These are phyloP conservation scores for Globisporangium sylvaticum DNA, from an alignment of 352 stramenopile genomes.

Conservation along the genomic window DNA sequence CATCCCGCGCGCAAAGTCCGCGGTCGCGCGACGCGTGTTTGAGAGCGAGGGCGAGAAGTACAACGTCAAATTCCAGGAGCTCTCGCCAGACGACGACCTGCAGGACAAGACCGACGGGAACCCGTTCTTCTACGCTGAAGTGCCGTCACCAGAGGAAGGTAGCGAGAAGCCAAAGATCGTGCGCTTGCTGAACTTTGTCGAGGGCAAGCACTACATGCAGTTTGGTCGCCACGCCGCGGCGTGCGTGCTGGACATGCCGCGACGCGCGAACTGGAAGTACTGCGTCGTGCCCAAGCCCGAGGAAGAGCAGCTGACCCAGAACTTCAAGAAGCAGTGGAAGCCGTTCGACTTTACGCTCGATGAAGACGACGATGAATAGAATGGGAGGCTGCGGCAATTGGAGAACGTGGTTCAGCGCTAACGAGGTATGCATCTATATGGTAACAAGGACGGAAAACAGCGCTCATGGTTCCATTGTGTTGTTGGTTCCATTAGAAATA, in stretches of 20 bases:
- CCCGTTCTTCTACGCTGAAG: background rate
- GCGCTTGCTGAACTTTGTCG: slow-evolving; percentile 52
- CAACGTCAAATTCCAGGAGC: background rate
- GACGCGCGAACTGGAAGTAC: slow-evolving; percentile 78
- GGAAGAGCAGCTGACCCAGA: slow-evolving; percentile 60
- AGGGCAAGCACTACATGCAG: slow-evolving; percentile 81
- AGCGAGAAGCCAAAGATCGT: background rate
- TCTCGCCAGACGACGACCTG: background rate
- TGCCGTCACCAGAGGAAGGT: background rate
- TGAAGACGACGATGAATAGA: slow-evolving; percentile 28
- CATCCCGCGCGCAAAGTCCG: slow-evolving; percentile 26
- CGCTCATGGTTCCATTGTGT: background rate
- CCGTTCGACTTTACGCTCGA: slow-evolving; percentile 71
- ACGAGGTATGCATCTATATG: background rate
- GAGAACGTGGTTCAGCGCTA: background rate
- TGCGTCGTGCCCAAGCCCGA: slow-evolving; percentile 73
- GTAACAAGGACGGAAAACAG: too few relatives aligned
- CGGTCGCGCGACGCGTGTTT: background rate
- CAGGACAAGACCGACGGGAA: background rate
- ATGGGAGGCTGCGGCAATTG: background rate
- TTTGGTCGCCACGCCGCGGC: slow-evolving; percentile 69
- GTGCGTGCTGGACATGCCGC: slow-evolving; percentile 58
- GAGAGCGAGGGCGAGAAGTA: background rate
- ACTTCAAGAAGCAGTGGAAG: slow-evolving; percentile 62
- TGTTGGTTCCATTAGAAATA: background rate